These are phyloP conservation scores for Nakazawaea populi DNA, from an alignment of 805 yeast genomes.

Conservation along the genomic window DNA sequence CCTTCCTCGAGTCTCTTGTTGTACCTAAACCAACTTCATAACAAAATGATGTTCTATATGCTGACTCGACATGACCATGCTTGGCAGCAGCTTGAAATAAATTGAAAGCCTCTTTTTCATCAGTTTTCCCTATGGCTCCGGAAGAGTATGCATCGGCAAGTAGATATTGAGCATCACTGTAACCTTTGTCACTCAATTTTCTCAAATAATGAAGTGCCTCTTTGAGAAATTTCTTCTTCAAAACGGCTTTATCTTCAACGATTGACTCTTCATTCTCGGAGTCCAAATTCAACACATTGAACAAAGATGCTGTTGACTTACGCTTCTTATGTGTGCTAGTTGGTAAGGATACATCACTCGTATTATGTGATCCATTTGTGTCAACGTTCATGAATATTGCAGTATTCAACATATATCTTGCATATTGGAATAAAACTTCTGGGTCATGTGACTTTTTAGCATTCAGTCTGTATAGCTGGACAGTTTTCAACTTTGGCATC, in stretches of 20 bases:
- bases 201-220: conserved; percentile 73
- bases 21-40: conserved; percentile 94
- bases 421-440: conserved; percentile 80
- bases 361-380: neutral
- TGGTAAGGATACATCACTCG: neutral
- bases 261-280: neutral
- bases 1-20: conserved; percentile 80
- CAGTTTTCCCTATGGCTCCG: conserved; percentile 78
- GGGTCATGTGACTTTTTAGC: conserved; percentile 86
- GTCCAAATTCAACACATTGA: conserved; percentile 4
- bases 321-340: conserved; percentile 17
- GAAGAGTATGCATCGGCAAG: conserved; percentile 86
- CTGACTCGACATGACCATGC: conserved; percentile 86
- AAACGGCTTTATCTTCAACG: conserved; percentile 23
- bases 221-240: conserved; percentile 55
- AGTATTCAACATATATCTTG: conserved; percentile 83
- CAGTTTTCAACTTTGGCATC: conserved; percentile 73
- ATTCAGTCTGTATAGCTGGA: conserved; percentile 80
- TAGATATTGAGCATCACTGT: conserved; percentile 85
- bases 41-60: conserved; percentile 87
- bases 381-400: conserved; percentile 56
- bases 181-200: conserved; percentile 72
- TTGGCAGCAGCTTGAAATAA: conserved; percentile 89
- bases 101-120: conserved; percentile 66
- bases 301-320: conserved; percentile 19